These are phyloP conservation scores for Brasilioporus rufonigricans DNA, from an alignment of 768 basidiomycete genomes.

Conservation along the genomic window DNA sequence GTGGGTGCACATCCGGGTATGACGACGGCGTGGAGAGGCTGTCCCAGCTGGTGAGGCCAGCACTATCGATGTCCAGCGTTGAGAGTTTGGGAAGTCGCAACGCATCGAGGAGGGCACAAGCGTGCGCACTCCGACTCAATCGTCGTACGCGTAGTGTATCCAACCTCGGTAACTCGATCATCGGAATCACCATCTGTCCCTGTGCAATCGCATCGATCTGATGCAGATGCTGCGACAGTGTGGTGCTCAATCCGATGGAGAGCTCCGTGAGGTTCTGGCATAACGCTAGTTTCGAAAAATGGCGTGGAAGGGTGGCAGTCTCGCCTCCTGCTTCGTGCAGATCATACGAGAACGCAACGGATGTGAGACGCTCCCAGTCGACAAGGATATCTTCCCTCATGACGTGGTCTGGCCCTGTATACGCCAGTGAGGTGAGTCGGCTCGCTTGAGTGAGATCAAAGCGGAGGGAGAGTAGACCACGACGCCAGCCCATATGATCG, in stretches of 20 bases:
- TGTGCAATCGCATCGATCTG: slow-evolving; percentile 8
- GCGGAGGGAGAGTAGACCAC: slow-evolving; percentile 16
- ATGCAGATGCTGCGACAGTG: slow-evolving; percentile 13
- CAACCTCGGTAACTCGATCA: slow-evolving; percentile 19
- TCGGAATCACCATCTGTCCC: not conserved
- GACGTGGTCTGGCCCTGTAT: slow-evolving; percentile 25
- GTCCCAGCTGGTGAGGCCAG: slow-evolving; percentile 19
- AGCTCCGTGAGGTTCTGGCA: slow-evolving; percentile 23
- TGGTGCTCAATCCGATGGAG: slow-evolving; percentile 21
- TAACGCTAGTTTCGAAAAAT: slow-evolving; percentile 13
- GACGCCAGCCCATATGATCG: slow-evolving; percentile 30
- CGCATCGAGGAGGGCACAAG: slow-evolving; percentile 17
- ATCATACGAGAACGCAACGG: slow-evolving; percentile 23
- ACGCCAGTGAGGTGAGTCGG: slow-evolving; percentile 21
- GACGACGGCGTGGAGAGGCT: not conserved
- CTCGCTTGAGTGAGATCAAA: slow-evolving; percentile 20
- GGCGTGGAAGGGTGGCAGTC: slow-evolving; percentile 18
- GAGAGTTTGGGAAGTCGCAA: slow-evolving; percentile 23
- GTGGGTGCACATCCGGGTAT: slow-evolving; percentile 12
- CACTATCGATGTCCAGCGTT: slow-evolving; percentile 21
- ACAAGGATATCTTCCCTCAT: slow-evolving; percentile 22
- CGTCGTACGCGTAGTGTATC: slow-evolving; percentile 25
- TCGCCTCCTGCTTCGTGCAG: slow-evolving; percentile 26
- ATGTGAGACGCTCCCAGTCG: slow-evolving; percentile 25
- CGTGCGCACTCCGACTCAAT: slow-evolving; percentile 16